Conservation (phyloP, 495 filamentous ascomycete genomes). For the Aspergillus panamensis region DNA sequence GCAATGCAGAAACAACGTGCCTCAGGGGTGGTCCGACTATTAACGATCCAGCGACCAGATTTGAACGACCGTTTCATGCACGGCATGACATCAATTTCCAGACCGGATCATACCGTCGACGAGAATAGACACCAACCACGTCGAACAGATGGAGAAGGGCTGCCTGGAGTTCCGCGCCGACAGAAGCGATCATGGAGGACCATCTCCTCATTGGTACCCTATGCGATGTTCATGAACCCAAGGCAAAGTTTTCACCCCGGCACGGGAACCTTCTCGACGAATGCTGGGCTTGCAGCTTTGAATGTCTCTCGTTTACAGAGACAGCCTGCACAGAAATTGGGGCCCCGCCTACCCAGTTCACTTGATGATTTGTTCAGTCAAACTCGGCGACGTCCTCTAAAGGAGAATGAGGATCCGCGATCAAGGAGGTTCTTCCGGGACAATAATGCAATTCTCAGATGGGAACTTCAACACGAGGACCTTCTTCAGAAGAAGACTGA, state of each 20-base stretch:
- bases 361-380: slow-evolving; percentile 29
- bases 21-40: slow-evolving; percentile 30
- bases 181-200: slow-evolving; percentile 21
- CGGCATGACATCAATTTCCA: slow-evolving; percentile 27
- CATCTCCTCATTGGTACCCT: slow-evolving; percentile 29
- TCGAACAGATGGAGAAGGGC: background rate
- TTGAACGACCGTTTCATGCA: slow-evolving; percentile 9
- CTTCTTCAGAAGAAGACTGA: slow-evolving; percentile 25
- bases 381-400: slow-evolving; percentile 12
- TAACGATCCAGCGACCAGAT: slow-evolving; percentile 29
- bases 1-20: slow-evolving; percentile 1
- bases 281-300: slow-evolving; percentile 22
- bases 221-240: slow-evolving; percentile 48
- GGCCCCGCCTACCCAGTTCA: slow-evolving; percentile 22
- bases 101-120: slow-evolving; percentile 17
- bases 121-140: slow-evolving; percentile 4
- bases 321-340: background rate
- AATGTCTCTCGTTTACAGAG: background rate
- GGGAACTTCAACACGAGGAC: slow-evolving; percentile 37
- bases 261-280: slow-evolving; percentile 47
- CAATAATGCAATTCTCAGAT: slow-evolving; percentile 32
- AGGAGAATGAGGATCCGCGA: slow-evolving; percentile 14
- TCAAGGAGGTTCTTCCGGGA: slow-evolving; percentile 25
- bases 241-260: slow-evolving; percentile 37
- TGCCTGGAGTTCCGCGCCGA: background rate